A percentile compares a stretch with the other conserved stretches of the same genome.
These are phyloP conservation scores for Alternaria infectoria DNA, from an alignment of 2,329 filamentous ascomycete genomes.

Conservation along the genomic window DNA sequence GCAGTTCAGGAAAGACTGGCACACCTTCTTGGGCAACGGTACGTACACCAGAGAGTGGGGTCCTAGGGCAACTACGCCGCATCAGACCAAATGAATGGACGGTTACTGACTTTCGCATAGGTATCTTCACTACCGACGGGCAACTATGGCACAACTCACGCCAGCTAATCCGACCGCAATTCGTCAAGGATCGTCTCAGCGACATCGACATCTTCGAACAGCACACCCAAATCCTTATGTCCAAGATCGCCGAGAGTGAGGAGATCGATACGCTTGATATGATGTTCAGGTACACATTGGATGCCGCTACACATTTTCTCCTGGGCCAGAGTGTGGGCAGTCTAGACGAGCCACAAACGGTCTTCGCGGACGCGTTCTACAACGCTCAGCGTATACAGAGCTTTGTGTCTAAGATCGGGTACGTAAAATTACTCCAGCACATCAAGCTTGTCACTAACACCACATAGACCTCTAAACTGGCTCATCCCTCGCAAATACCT, in stretches of 20 bases:
- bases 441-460: constrained; percentile 5
- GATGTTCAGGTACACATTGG: constrained; percentile 79
- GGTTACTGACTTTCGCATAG: constrained; percentile 23
- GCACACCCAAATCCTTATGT: constrained; percentile 77
- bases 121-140: constrained; percentile 76
- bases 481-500: constrained; percentile 68
- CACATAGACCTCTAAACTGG: constrained; percentile 61
- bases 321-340: constrained; percentile 76
- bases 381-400: constrained; percentile 78
- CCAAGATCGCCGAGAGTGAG: constrained; percentile 61
- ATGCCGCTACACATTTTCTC: constrained; percentile 85
- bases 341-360: constrained; percentile 61
- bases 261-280: constrained; percentile 75
- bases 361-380: constrained; percentile 82
- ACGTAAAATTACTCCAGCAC: constrained; percentile 24
- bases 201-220: constrained; percentile 82
- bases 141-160: constrained; percentile 78
- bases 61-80: constrained; percentile 6
- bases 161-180: constrained; percentile 84
- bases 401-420: constrained; percentile 69
- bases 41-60: constrained; percentile 54
- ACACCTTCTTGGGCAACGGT: constrained; percentile 75
- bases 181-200: constrained; percentile 81
- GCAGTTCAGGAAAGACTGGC: constrained; percentile 76
- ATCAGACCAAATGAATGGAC: neutral